Evolutionary conservation across 345 rosid genomes (phyloP).

Genomic region (Abelmoschus esculentus): DNA sequence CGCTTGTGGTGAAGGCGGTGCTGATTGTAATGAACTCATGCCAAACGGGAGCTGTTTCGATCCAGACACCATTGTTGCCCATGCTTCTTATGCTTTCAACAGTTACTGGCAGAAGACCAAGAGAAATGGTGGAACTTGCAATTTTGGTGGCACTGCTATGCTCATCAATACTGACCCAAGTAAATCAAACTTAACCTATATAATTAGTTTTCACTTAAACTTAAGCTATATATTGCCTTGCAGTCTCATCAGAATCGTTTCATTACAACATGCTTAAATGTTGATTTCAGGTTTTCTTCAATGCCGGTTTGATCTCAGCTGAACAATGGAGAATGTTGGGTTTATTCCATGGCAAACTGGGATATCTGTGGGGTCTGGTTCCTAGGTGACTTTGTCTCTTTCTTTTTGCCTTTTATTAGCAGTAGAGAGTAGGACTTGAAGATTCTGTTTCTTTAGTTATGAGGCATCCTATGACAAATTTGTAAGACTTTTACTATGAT

Average conservation of each 20-base stretch:
- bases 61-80: conserved; percentile 51
- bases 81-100: conserved; percentile 68
- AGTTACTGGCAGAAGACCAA: conserved; percentile 70
- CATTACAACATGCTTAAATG: neutral
- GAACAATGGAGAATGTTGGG: conserved; percentile 18
- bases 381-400: conserved; percentile 2
- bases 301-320: conserved; percentile 48
- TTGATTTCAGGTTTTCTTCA: conserved; percentile 55
- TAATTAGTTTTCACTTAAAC: neutral
- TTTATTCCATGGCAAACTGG: neutral
- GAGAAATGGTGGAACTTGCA: conserved; percentile 51
- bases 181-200: conserved; percentile 15
- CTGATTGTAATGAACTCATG: conserved; percentile 46
- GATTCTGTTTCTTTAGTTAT: conserved; percentile 1
- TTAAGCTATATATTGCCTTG: neutral
- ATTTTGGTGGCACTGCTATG: conserved; percentile 75
- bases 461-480: neutral
- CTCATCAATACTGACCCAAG: conserved; percentile 61
- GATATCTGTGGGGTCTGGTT: conserved; percentile 9
- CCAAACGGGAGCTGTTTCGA: conserved; percentile 51
- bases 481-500: neutral
- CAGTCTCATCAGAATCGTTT: neutral
- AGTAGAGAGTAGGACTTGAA: neutral
- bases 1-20: conserved; percentile 67
- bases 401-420: neutral